Evolutionary conservation across 1,139 yeast species (phyloP), one percentile per base, ranked within the genome.

Genomic region (Pichia sp.): DNA sequence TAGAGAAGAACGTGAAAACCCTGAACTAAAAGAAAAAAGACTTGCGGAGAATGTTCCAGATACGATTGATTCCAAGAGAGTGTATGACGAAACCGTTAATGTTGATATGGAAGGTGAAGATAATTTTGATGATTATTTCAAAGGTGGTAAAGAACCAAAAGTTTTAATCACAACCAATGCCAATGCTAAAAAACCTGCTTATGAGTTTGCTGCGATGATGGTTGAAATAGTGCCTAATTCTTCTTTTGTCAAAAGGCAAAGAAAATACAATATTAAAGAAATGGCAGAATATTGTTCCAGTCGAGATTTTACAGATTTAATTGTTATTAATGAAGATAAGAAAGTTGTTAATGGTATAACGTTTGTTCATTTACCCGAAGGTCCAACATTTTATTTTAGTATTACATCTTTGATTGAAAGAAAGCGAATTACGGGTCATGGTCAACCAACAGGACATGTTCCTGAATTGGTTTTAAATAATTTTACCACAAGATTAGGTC

Each of bases 391-490:
- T 65, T 91, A 93, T 70, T 93, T 93, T 64, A 84, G 93, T 22
- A 73, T 93, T 14, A 75, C 91, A n/a, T 88, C 96, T 7, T 75
- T 87, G 49, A 79, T 81, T 27, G 87, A 86, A 59, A 84, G 88
- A n/a, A 79, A 84, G 61, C 75, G 80, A 58, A 88, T 93, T 53
- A 69, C 74, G 22, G 96, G 96, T 16, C 99, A 93, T 64, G 98
- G 98, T 53, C 77, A 84, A 51, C 85, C 96, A 39, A 90, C 98
- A 0, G 83, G 81, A 46, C 98, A 93, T 65, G 80, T 84, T 39
- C 99, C 99, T 3, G 99, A 93, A 68, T 78, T 93, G 49, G 83
- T 93, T 34, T 75, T 95, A 65, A 93, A 93, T 69, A 93, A 93
- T 69, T 95, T 93, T 73, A 81, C 87, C 56, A 90, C 99, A 1